A percentile compares a stretch with the other conserved stretches of the same genome.
These are phyloP conservation scores for Alnus rubra DNA, from an alignment of 306 rosid species.

Conservation along the genomic window DNA sequence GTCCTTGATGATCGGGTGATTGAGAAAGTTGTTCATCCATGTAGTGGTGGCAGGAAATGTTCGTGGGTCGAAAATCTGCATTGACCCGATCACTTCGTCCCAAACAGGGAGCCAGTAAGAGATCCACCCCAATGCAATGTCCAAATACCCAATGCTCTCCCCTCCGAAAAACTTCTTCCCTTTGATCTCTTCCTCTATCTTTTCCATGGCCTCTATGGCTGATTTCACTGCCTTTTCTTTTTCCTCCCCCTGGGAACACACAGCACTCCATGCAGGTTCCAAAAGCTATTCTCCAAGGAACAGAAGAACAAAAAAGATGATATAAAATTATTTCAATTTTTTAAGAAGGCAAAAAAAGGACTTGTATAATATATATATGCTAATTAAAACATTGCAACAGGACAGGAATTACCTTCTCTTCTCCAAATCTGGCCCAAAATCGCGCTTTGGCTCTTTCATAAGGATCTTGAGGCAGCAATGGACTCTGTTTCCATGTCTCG, in stretches of 20 bases:
- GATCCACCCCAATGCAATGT: slow-evolving; percentile 59
- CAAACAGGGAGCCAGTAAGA: slow-evolving; percentile 47
- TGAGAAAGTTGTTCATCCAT: slow-evolving; percentile 37
- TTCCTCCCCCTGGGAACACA: not conserved
- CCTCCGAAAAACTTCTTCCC: slow-evolving; percentile 55
- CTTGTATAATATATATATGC: too few species aligned
- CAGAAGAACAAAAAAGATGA: not conserved
- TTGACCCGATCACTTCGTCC: slow-evolving; percentile 44
- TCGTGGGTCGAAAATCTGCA: slow-evolving; percentile 37
- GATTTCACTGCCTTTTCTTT: slow-evolving; percentile 8
- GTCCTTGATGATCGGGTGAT: slow-evolving; percentile 43
- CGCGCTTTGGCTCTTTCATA: slow-evolving; percentile 10
- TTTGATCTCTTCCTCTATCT: slow-evolving; percentile 44
- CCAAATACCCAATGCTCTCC: slow-evolving; percentile 51
- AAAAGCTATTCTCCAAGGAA: not conserved
- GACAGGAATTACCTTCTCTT: not conserved
- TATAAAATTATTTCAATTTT: too few species aligned
- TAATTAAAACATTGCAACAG: too few species aligned
- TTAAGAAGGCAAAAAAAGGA: too few species aligned
- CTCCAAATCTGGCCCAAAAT: slow-evolving; percentile 12
- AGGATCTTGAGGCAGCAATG: slow-evolving; percentile 12
- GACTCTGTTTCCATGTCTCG: slow-evolving; percentile 1
- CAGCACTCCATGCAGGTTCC: not conserved
- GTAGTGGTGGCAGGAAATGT: slow-evolving; percentile 35
- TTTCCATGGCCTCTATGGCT: slow-evolving; percentile 42